phyloP scores from a whole-genome alignment of 2,329 filamentous ascomycete species.

The Aspergillus arachidicola region DNA sequence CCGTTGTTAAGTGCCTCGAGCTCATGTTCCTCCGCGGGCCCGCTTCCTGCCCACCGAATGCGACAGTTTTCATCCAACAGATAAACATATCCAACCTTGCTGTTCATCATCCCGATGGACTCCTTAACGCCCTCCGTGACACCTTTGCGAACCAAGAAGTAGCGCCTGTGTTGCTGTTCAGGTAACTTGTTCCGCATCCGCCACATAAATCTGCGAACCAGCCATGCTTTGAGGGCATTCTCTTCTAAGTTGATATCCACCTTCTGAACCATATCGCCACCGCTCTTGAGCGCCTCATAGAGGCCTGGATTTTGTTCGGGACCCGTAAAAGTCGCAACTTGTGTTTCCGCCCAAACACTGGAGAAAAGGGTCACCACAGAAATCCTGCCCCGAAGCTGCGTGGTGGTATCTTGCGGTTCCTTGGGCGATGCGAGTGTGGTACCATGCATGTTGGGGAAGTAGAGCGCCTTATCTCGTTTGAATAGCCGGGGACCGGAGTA shows the following conservation, averaged over 20 bases:
- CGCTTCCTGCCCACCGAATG: constrained; percentile 91
- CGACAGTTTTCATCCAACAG: constrained; percentile 83
- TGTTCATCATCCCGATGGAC: constrained; percentile 73
- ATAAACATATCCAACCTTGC: constrained; percentile 92
- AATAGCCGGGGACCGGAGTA: constrained; percentile 82
- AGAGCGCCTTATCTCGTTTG: constrained; percentile 77
- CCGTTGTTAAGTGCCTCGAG: constrained; percentile 47
- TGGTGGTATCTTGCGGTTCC: constrained; percentile 70
- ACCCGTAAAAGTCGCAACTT: constrained; percentile 73
- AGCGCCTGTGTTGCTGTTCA: constrained; percentile 56
- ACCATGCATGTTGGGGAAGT: constrained; percentile 90
- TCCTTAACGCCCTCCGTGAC: constrained; percentile 60
- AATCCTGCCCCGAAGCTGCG: constrained; percentile 70
- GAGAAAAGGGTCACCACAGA: constrained; percentile 81
- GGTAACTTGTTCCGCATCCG: constrained; percentile 51
- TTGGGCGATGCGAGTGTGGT: constrained; percentile 67
- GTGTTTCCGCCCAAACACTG: constrained; percentile 81
- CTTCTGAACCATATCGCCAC: constrained; percentile 64
- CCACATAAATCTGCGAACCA: constrained; percentile 59
- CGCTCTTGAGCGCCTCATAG: constrained; percentile 60
- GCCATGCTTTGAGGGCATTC: constrained; percentile 65
- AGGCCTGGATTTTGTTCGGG: constrained; percentile 70
- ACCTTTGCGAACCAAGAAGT: constrained; percentile 63
- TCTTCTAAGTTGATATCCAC: constrained; percentile 90
- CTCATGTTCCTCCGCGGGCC: constrained; percentile 44